phyloP scores from a whole-genome alignment of 208 protist genomes.

The Tetramitus jugosus region DNA sequence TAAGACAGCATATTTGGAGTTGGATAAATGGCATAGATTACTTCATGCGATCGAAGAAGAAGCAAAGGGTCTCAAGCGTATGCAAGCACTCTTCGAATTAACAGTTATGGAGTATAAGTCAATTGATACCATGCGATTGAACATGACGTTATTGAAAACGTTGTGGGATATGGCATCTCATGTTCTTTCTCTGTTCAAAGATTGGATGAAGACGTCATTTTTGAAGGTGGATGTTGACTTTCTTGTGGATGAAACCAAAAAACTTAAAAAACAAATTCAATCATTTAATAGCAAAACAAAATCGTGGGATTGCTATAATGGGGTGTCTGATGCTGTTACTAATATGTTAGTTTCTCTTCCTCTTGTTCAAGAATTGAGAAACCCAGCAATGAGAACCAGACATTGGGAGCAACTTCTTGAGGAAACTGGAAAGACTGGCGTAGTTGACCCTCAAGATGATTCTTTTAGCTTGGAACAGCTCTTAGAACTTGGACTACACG shows the following conservation, averaged over 20 bases:
- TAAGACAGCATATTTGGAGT: conserved; percentile 61
- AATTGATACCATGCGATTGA: conserved; percentile 75
- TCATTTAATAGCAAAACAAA: conserved; percentile 78
- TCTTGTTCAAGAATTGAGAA: conserved; percentile 77
- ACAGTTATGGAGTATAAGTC: conserved; percentile 76
- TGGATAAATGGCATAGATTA: conserved; percentile 63
- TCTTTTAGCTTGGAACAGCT: conserved; percentile 89
- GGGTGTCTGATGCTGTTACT: conserved; percentile 78
- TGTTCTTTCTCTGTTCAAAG: conserved; percentile 75
- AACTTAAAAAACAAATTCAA: conserved; percentile 79
- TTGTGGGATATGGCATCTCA: conserved; percentile 84
- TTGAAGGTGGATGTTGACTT: conserved; percentile 75
- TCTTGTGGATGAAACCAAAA: conserved; percentile 84
- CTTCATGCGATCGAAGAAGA: conserved; percentile 71
- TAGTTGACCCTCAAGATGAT: conserved; percentile 67
- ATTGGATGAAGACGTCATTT: conserved; percentile 85
- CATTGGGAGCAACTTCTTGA: conserved; percentile 83
- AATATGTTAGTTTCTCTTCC: conserved; percentile 86
- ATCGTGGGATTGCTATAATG: conserved; percentile 78
- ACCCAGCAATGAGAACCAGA: conserved; percentile 81
- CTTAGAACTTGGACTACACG: conserved; percentile 88
- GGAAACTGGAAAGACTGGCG: conserved; percentile 34
- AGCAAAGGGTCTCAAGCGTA: conserved; percentile 69
- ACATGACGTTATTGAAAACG: conserved; percentile 77
- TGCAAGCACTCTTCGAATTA: conserved; percentile 88